A percentile compares a stretch with the other conserved stretches of the same genome.
Conservation (phyloP, 148 eudicot genomes). For the Linanthus parryae region DNA sequence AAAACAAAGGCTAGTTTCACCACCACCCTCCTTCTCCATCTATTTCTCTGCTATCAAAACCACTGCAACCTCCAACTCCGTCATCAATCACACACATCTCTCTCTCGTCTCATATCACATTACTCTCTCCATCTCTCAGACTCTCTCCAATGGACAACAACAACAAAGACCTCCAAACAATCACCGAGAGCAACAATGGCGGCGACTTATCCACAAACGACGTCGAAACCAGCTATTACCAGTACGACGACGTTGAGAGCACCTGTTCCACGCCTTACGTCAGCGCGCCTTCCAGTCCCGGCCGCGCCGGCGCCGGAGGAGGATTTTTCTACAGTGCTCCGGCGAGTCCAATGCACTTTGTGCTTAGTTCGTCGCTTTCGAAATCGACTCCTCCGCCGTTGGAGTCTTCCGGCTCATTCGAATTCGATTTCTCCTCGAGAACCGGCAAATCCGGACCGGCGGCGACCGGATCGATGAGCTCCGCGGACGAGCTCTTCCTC, state of each 20-base stretch:
- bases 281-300: constrained; percentile 82
- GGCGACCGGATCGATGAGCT: constrained; percentile 23
- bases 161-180: constrained; percentile 20
- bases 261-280: constrained; percentile 80
- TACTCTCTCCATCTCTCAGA: constrained; percentile 8
- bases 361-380: constrained; percentile 39
- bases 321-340: constrained; percentile 91
- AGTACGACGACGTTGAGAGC: constrained; percentile 54
- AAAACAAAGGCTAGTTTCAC: constrained; percentile 4
- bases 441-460: constrained; percentile 5
- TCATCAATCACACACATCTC: too few relatives aligned
- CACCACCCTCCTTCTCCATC: not conserved
- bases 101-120: not conserved
- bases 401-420: constrained; percentile 20
- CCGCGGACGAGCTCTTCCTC: constrained; percentile 51
- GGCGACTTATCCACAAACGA: too few relatives aligned
- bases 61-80: not conserved
- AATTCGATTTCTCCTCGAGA: constrained; percentile 61
- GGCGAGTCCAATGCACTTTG: constrained; percentile 72
- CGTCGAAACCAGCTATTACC: too few relatives aligned
- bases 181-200: constrained; percentile 4
- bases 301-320: constrained; percentile 27
- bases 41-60: not conserved
- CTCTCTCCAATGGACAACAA: constrained; percentile 10
- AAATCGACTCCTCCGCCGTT: constrained; percentile 19